Evolutionary conservation across 768 basidiomycete species (phyloP), one percentile per base, ranked within the genome.

Genomic region (Tremella fuciformis): DNA sequence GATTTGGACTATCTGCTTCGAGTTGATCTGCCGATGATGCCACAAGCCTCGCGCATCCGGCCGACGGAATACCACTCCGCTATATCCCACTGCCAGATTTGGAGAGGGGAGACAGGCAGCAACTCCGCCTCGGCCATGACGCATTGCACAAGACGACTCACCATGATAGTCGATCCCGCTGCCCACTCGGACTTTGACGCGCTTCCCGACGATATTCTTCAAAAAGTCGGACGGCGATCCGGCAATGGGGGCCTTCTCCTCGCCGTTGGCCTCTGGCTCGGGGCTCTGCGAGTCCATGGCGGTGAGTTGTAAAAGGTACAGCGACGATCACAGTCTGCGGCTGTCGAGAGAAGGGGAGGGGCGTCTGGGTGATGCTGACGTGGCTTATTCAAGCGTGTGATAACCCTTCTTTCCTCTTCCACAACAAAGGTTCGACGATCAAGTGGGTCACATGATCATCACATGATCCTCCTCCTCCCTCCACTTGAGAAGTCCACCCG

Each of bases 121-220:
- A 34, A 11, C 6, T 11, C 29, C 6, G 29, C 29, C 29, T 34
- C 6, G 4, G 11, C 29, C 29, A 6, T 11, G 29, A 39, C 3
- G 53, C n/a, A 26, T 53, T 46, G 24, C 48, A 19, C 25, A 37
- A 47, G 6, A n/a, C 13, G 21, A 74, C 83, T 41, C 57, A 91
- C 93, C 93, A 69, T 85, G 83, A 77, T 98, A 96, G 77, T 96
- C 92, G 2, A 98, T 88, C 2, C 93, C 93, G 18, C 88, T 89
- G 16, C 87, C 89, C 48, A 98, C 81, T 57, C 93, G 82, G 44
- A 97, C 94, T 58, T 93, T 88, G 52, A 97, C 93, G 58, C 84
- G 83, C 77, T 94, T 94, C n/a, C 94, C 94, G 8, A 97, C 92
- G 19, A 97, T 92, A 29, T 88, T 90, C 78, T 94, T 93, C 59